Percentiles rank a stretch among this genome's conserved stretches.
These are phyloP conservation scores for Arabis alpina DNA, from an alignment of 345 rosid species.

Conservation along the genomic window DNA sequence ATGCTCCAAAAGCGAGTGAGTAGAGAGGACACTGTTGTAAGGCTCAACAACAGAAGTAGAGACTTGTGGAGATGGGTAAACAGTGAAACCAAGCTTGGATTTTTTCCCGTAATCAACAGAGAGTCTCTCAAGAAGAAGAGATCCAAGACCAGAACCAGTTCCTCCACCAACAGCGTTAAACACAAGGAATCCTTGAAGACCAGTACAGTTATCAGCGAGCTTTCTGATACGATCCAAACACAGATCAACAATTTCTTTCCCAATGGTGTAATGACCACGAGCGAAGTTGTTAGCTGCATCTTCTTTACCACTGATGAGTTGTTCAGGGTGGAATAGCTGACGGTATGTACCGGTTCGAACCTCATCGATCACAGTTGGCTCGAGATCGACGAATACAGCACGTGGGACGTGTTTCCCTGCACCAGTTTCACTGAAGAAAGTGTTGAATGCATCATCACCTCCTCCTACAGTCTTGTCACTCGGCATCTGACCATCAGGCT, in stretches of 20 bases:
- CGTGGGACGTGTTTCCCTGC: slow-evolving; percentile 87
- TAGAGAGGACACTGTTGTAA: slow-evolving; percentile 79
- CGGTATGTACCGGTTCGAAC: slow-evolving; percentile 67
- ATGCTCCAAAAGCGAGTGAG: slow-evolving; percentile 76
- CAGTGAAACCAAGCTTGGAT: slow-evolving; percentile 79
- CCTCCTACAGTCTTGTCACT: slow-evolving; percentile 75
- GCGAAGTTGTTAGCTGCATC: slow-evolving; percentile 89
- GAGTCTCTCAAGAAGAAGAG: slow-evolving; percentile 71
- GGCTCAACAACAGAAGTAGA: slow-evolving; percentile 81
- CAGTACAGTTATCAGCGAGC: slow-evolving; percentile 86
- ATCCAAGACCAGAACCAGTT: slow-evolving; percentile 85
- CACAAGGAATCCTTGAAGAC: slow-evolving; percentile 83
- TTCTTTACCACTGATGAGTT: slow-evolving; percentile 79
- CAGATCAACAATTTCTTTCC: slow-evolving; percentile 79
- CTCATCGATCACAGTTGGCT: slow-evolving; percentile 81
- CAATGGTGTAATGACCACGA: slow-evolving; percentile 86
- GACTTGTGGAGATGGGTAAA: slow-evolving; percentile 81
- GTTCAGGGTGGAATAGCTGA: slow-evolving; percentile 69
- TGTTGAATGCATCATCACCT: slow-evolving; percentile 83
- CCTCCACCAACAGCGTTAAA: slow-evolving; percentile 87
- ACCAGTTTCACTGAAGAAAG: slow-evolving; percentile 84
- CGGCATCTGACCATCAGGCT: slow-evolving; percentile 90
- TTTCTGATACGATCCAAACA: slow-evolving; percentile 78
- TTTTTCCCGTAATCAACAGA: slow-evolving; percentile 79
- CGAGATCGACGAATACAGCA: slow-evolving; percentile 78